Evolutionary conservation across 2,329 filamentous ascomycete species (phyloP), one percentile per base, ranked within the genome.

Genomic region (Trichoderma sp.): DNA sequence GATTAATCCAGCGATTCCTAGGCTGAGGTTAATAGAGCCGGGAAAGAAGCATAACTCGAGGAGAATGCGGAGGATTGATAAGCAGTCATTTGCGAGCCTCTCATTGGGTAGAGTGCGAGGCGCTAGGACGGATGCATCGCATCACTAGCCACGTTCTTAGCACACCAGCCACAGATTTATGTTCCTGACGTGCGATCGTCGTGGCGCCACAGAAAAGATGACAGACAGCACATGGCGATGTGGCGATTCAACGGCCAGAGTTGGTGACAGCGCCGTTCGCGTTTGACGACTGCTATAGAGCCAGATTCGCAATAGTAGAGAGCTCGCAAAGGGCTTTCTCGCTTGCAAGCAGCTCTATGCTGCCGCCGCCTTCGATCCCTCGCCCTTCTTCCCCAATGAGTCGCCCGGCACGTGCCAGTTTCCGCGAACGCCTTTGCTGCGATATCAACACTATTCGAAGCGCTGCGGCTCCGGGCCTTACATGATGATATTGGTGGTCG

Each of bases 401-500:
- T 43, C 55, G 66, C 73, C 59, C 49, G 68, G 72, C 70, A 70
- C 71, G 70, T 71, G 72, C 68, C 71, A 73, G 71, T 66, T 72
- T 70, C 72, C 55, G 16, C 43, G 14, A 65, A 59, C 55, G 40
- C 33, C 49, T 47, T 64, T 37, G 27, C 29, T 37, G 68, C 33
- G 43, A 43, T 35, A 53, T 37, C 58, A 49, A 35, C 37, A 55
- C 35, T 8, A 33, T 31, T 69, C 57, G 47, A 70, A 72, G 70
- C 70, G 65, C 67, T 40, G 57, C 74, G 74, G 35, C 56, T 68
- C 55, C 66, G 65, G 71, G 49, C 19, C 47, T 57, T 71, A 69
- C 71, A 79, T 69, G 49, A 81, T 80, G 79, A 68, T 75, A 56
- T 69, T 73, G 37, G 71, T 72, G 47, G 55, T 52, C 29, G 67